These are phyloP conservation scores for Aureobasidium sp. DNA, from an alignment of 2,329 filamentous ascomycete species.

Conservation along the genomic window DNA sequence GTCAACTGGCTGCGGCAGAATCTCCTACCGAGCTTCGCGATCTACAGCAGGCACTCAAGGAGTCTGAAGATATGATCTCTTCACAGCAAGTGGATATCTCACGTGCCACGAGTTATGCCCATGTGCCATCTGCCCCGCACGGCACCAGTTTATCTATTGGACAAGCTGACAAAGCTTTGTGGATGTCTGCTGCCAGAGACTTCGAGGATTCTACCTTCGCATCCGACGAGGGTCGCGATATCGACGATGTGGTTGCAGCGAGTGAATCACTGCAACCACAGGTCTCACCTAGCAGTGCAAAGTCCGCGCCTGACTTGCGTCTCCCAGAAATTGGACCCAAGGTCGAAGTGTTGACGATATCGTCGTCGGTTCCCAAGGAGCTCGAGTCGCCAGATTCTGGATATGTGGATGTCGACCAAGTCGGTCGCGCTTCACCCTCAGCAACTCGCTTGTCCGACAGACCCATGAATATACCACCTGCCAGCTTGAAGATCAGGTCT, in stretches of 20 bases:
- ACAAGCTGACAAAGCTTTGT: constrained; percentile 46
- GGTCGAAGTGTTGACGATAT: constrained; percentile 3
- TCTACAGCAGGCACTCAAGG: constrained; percentile 54
- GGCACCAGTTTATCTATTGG: constrained; percentile 25
- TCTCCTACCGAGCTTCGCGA: constrained; percentile 60
- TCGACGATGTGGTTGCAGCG: not conserved
- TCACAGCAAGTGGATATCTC: constrained; percentile 28
- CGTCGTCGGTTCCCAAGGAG: not conserved
- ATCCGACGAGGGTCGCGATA: not conserved
- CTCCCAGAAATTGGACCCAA: not conserved
- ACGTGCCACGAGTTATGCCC: constrained; percentile 16
- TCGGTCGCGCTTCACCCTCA: not conserved
- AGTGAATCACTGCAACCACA: not conserved
- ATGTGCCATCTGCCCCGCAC: constrained; percentile 22
- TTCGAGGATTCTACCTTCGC: constrained; percentile 21
- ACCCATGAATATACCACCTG: not conserved
- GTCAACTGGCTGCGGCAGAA: constrained; percentile 68
- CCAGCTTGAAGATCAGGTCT: not conserved
- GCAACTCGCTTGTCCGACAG: not conserved
- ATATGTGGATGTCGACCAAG: constrained; percentile 18
- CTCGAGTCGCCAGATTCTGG: constrained; percentile 16
- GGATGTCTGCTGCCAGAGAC: constrained; percentile 65
- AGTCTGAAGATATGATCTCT: constrained; percentile 43
- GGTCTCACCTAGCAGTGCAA: not conserved
- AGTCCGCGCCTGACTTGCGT: not conserved